Base-by-base conservation (phyloP, 805 yeast species). In the Sugiyamaella smithiae region DNA sequence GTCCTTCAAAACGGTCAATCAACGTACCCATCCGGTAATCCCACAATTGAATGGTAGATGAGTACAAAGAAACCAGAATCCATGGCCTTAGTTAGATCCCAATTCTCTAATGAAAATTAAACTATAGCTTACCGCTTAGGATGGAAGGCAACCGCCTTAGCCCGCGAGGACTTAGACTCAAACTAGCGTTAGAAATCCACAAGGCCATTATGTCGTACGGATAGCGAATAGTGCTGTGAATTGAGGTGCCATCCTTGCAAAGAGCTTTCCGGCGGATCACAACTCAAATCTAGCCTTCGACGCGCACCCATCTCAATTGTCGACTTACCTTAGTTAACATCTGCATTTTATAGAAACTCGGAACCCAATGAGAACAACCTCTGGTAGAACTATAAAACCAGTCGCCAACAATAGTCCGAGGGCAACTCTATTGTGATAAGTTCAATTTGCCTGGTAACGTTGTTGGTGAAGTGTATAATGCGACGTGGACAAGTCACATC, bases 11-110 rank as follows among this genome's bases (percentile, higher is more conserved):
- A 50, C 97, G 80, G 68, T 90, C 98, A 65, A 93, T 82, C 65
- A 93, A 72, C 2, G 97, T 89, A 38, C 99, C 99, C 99, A 93
- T 93, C 63, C 99, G 83, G 71, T 95, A 93, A 70, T 93, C 99
- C 99, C 99, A 93, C 56, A 93, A 76, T 69, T 95, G 99, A 66
- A 93, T 91, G n/a, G 97, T 89, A n/a, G 97, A 88, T 23, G 97
- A 87, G 68, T 91, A 93, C 53, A 95, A 76, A 5, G 98, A 89
- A 28, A 90, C 98, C 60, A 93, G 76, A 52, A 89, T 88, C 97
- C 97, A 93, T 51, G 99, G 97, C 67, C 93, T 77, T 41, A 20
- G 63, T 58, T 56, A 56, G 58, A 48, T 9, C 4, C 9, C 23
- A 20, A 4, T 28, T 4, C 11, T 8, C 4, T 12, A 20, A 25